A percentile compares a stretch with the other conserved stretches of the same genome.
Conservation (phyloP, 2,329 filamentous ascomycete genomes). For the Xylariaceae sp. region DNA sequence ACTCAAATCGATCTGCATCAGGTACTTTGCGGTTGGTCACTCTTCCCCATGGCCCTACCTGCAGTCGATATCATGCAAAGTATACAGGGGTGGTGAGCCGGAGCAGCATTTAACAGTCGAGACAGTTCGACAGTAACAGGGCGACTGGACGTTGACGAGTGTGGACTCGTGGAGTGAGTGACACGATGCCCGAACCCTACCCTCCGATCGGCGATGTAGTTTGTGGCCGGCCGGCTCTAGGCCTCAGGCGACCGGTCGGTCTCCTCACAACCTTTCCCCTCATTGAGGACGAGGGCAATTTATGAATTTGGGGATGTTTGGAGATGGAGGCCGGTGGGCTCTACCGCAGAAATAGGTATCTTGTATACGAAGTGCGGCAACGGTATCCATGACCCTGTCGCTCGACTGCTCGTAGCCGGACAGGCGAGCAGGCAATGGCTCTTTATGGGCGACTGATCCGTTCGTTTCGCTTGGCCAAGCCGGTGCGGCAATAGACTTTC, state of each 20-base stretch:
- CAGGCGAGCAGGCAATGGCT: too few species aligned
- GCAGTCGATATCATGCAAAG: constrained; percentile 9
- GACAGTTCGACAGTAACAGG: too few species aligned
- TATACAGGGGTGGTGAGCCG: constrained; percentile 12
- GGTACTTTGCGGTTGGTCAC: constrained; percentile 1
- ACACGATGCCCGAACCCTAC: constrained; percentile 11
- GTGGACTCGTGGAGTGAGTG: too few species aligned
- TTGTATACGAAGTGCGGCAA: too few species aligned
- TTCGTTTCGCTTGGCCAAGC: too few species aligned
- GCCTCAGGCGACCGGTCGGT: constrained; percentile 6
- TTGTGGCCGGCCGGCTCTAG: constrained; percentile 6
- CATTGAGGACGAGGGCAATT: constrained; percentile 7
- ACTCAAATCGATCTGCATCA: constrained; percentile 18
- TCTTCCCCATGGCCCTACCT: neutral
- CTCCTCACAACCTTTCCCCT: constrained; percentile 13
- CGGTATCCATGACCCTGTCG: too few species aligned
- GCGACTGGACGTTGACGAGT: constrained; percentile 10
- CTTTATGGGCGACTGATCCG: too few species aligned
- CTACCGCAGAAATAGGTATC: too few species aligned
- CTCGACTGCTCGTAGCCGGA: too few species aligned
- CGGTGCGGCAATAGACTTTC: too few species aligned
- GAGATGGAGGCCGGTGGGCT: too few species aligned
- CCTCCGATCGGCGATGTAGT: constrained; percentile 8
- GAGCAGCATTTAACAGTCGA: constrained; percentile 12
- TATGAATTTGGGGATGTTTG: too few species aligned